A percentile compares a stretch with the other conserved stretches of the same genome.
Conservation (phyloP, 371 early-diverging fungal species). For the Dinochytrium kinnereticum region DNA sequence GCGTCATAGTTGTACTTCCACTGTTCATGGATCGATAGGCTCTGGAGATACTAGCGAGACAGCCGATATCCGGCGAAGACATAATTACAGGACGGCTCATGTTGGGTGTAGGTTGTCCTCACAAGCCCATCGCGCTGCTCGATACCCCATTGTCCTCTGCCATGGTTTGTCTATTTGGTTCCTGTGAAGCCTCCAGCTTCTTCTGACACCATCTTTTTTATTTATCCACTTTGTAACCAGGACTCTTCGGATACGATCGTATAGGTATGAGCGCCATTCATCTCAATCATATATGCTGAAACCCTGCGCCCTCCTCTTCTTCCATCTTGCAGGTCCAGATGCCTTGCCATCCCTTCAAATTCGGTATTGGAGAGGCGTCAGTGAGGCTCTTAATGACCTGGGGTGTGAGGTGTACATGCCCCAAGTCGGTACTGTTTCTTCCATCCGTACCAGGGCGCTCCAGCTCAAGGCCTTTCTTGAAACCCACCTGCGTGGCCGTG, state of each 20-base stretch:
- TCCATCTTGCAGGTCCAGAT: constrained; percentile 61
- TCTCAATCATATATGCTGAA: background rate
- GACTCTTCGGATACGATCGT: constrained; percentile 83
- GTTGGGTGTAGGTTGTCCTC: background rate
- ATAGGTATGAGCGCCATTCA: background rate
- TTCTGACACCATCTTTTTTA: too few relatives aligned
- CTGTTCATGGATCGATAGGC: too few relatives aligned
- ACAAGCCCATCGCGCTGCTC: constrained; percentile 54
- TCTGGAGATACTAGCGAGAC: too few relatives aligned
- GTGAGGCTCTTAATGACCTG: constrained; percentile 75
- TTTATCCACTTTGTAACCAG: too few relatives aligned
- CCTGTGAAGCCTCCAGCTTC: too few relatives aligned
- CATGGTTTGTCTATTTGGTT: constrained; percentile 61
- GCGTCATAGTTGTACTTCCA: too few relatives aligned
- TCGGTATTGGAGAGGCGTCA: constrained; percentile 90
- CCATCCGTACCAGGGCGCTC: constrained; percentile 78
- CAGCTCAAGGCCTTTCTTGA: constrained; percentile 73
- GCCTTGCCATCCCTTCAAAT: constrained; percentile 78
- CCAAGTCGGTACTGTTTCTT: constrained; percentile 71
- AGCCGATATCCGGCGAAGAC: too few relatives aligned
- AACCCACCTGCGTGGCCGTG: constrained; percentile 56
- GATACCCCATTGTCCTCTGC: constrained; percentile 84
- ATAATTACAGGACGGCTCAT: too few relatives aligned
- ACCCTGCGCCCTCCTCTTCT: background rate
- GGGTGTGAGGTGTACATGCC: constrained; percentile 86